Evolutionary conservation across 2,329 filamentous ascomycete species (phyloP).

Genomic region (Thelonectria olida): DNA sequence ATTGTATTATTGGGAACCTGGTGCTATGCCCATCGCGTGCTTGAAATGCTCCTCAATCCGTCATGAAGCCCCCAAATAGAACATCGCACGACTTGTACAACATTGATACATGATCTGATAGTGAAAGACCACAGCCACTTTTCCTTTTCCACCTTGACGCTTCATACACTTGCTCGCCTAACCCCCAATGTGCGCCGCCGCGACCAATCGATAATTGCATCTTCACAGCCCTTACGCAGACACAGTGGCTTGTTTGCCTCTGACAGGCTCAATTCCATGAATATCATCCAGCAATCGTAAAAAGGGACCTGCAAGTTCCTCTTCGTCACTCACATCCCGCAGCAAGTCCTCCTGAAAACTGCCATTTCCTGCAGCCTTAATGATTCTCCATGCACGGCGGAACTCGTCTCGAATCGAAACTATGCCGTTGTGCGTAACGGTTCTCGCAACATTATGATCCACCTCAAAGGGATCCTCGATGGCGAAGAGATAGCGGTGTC

Average conservation of each 20-base stretch:
- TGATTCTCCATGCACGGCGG: constrained; percentile 78
- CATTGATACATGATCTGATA: constrained; percentile 8
- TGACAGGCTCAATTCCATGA: constrained; percentile 39
- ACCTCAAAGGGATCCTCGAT: constrained; percentile 93
- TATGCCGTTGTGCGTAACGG: constrained; percentile 84
- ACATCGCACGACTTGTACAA: neutral
- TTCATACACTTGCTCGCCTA: neutral
- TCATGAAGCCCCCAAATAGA: neutral
- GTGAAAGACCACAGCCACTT: neutral
- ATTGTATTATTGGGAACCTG: too few species aligned
- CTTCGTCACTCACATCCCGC: constrained; percentile 55
- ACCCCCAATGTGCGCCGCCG: constrained; percentile 3
- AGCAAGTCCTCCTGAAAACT: constrained; percentile 59
- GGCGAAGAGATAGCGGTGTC: constrained; percentile 84
- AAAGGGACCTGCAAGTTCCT: constrained; percentile 37
- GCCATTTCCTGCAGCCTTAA: constrained; percentile 61
- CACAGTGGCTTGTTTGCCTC: neutral
- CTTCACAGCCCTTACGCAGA: neutral
- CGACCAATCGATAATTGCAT: neutral
- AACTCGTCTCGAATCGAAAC: constrained; percentile 87
- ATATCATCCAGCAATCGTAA: constrained; percentile 45
- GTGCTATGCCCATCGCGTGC: too few species aligned
- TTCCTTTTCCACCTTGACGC: neutral
- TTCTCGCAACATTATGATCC: constrained; percentile 88
- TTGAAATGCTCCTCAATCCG: too few species aligned